phyloP scores from a whole-genome alignment of 1,284 basidiomycete genomes.

The Naganishia albida region DNA sequence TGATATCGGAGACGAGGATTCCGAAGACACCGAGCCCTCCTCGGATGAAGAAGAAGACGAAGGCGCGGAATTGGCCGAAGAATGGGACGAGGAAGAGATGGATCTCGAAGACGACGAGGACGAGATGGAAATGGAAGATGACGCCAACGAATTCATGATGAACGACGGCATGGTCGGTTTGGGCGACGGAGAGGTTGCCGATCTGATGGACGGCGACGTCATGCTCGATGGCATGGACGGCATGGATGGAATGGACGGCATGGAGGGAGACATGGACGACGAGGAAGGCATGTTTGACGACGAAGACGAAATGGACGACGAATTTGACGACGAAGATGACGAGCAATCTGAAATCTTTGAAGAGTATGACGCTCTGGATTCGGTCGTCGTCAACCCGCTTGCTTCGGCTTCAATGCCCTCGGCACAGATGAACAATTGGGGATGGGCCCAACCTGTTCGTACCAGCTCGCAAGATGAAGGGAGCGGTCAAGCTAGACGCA shows the following conservation, averaged over 20 bases:
- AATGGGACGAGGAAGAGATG: slow-evolving; percentile 58
- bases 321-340: slow-evolving; percentile 21
- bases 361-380: slow-evolving; percentile 29
- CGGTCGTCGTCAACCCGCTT: slow-evolving; percentile 29
- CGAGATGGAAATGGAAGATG: slow-evolving; percentile 49
- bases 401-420: slow-evolving; percentile 8
- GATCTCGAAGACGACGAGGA: slow-evolving; percentile 50
- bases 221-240: slow-evolving; percentile 38
- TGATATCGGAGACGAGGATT: slow-evolving; percentile 73
- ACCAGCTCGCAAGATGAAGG: slow-evolving; percentile 22
- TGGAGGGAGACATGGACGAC: slow-evolving; percentile 32
- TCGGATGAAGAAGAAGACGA: slow-evolving; percentile 53
- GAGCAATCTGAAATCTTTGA: slow-evolving; percentile 26
- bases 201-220: slow-evolving; percentile 74
- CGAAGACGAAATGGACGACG: slow-evolving; percentile 29
- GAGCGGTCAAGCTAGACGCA: slow-evolving; percentile 17
- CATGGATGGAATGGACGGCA: slow-evolving; percentile 15
- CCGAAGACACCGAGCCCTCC: slow-evolving; percentile 55
- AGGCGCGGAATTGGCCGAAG: slow-evolving; percentile 46
- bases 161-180: slow-evolving; percentile 74
- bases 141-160: slow-evolving; percentile 55
- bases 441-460: slow-evolving; percentile 32
- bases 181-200: slow-evolving; percentile 74
- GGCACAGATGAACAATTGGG: slow-evolving; percentile 32
- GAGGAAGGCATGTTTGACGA: slow-evolving; percentile 30